Conservation (phyloP, 108 stramenopile species). For the Licmophora abbreviata region DNA sequence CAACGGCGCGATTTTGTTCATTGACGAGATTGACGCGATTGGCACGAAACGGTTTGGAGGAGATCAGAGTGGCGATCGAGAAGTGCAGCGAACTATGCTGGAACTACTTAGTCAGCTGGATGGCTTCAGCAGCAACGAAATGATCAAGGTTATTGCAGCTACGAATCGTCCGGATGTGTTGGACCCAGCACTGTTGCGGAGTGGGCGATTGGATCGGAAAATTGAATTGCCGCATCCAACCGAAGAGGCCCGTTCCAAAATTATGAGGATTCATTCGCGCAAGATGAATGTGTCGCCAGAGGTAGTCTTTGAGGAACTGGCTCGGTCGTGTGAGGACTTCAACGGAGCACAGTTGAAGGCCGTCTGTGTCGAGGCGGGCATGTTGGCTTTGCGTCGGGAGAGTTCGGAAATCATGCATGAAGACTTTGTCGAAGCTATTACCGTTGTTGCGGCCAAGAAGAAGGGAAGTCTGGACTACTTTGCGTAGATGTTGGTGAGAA, state of each 20-base stretch:
- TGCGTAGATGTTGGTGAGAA: too few relatives aligned
- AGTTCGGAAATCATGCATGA: conserved; percentile 34
- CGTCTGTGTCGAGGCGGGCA: conserved; percentile 68
- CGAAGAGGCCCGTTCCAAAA: conserved; percentile 66
- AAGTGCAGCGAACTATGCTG: conserved; percentile 92
- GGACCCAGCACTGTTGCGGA: conserved; percentile 89
- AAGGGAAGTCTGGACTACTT: conserved; percentile 97
- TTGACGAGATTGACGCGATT: conserved; percentile 96
- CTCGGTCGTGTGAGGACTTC: conserved; percentile 40
- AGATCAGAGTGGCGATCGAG: conserved; percentile 65
- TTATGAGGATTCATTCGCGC: conserved; percentile 78
- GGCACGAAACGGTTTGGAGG: conserved; percentile 63
- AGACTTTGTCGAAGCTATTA: conserved; percentile 53
- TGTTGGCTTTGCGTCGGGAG: conserved; percentile 53
- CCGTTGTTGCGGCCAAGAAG: conserved; percentile 97
- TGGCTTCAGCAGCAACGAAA: conserved; percentile 54
- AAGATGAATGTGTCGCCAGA: conserved; percentile 29
- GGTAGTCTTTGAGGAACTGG: conserved; percentile 41
- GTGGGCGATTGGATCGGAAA: conserved; percentile 87
- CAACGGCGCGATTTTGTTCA: conserved; percentile 88
- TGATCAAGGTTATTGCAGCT: conserved; percentile 91
- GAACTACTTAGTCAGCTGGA: conserved; percentile 93
- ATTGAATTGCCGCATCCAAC: conserved; percentile 84
- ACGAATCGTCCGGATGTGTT: conserved; percentile 85
- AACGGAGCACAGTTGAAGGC: conserved; percentile 71